A percentile compares a stretch with the other conserved stretches of the same genome.
These are phyloP conservation scores for Rosa rugosa DNA, from an alignment of 306 rosid species.

Conservation along the genomic window DNA sequence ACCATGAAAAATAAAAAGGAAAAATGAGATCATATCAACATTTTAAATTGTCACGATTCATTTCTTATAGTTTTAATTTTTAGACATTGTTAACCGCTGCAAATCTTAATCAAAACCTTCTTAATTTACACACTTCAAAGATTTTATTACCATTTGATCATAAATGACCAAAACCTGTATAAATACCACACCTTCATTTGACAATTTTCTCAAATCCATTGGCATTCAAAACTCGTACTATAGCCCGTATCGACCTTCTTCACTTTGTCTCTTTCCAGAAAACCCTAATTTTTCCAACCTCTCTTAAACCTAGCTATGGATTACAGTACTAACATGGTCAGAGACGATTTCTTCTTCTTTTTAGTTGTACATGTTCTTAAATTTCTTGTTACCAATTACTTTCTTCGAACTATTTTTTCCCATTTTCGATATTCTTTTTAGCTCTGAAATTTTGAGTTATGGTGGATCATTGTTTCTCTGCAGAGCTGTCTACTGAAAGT, in stretches of 20 bases:
- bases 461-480: neutral
- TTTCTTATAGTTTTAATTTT: neutral
- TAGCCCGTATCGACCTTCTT: neutral
- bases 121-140: neutral
- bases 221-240: neutral
- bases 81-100: neutral
- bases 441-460: neutral
- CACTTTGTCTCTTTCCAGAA: neutral
- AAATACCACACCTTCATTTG: neutral
- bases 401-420: neutral
- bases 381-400: neutral
- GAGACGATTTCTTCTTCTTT: neutral
- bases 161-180: neutral
- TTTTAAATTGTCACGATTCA: neutral
- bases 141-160: neutral
- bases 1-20: neutral
- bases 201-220: neutral
- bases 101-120: neutral
- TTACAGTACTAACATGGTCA: conserved; percentile 6
- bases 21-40: neutral
- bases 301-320: neutral
- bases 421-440: neutral
- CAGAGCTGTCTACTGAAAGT: conserved; percentile 16
- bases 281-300: neutral
- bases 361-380: neutral